A percentile compares a stretch with the other conserved stretches of the same genome.
phyloP scores from a whole-genome alignment of 805 yeast genomes.

The Kazachstania viticola region DNA sequence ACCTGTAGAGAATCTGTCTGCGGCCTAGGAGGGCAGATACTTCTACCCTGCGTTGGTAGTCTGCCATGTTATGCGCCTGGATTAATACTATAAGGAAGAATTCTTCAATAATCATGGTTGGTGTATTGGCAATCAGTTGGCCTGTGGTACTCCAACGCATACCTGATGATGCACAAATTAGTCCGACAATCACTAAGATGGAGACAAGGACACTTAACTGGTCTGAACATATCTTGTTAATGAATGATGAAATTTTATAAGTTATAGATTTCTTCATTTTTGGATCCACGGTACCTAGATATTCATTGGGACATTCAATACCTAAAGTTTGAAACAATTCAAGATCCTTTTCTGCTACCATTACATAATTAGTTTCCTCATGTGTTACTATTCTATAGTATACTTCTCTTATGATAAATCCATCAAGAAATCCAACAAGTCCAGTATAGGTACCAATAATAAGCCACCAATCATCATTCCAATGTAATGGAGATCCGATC shows the following conservation, averaged over 20 bases:
- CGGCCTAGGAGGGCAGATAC: constrained; percentile 14
- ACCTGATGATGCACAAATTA: constrained; percentile 26
- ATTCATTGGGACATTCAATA: constrained; percentile 15
- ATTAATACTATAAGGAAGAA: constrained; percentile 30
- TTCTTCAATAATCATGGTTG: constrained; percentile 35
- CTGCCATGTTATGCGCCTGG: constrained; percentile 30
- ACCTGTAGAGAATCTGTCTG: constrained; percentile 8
- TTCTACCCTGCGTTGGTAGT: constrained; percentile 17
- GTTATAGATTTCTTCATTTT: constrained; percentile 7
- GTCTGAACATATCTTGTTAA: constrained; percentile 25
- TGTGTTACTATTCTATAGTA: constrained; percentile 21
- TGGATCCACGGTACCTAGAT: constrained; percentile 4
- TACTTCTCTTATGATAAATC: constrained; percentile 31
- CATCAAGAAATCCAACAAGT: constrained; percentile 33
- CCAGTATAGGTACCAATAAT: constrained; percentile 38
- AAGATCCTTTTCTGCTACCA: constrained; percentile 25
- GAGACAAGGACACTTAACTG: constrained; percentile 25
- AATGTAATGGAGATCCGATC: constrained; percentile 29
- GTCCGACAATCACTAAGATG: constrained; percentile 19
- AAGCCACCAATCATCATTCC: constrained; percentile 34
- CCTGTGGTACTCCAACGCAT: constrained; percentile 32
- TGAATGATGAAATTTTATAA: constrained; percentile 14
- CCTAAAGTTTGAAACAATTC: constrained; percentile 22
- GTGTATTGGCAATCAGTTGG: constrained; percentile 31
- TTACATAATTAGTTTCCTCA: constrained; percentile 19